A percentile compares a stretch with the other conserved stretches of the same genome.
These are phyloP conservation scores for Lactarius indigo DNA, from an alignment of 768 basidiomycete genomes.

Conservation along the genomic window DNA sequence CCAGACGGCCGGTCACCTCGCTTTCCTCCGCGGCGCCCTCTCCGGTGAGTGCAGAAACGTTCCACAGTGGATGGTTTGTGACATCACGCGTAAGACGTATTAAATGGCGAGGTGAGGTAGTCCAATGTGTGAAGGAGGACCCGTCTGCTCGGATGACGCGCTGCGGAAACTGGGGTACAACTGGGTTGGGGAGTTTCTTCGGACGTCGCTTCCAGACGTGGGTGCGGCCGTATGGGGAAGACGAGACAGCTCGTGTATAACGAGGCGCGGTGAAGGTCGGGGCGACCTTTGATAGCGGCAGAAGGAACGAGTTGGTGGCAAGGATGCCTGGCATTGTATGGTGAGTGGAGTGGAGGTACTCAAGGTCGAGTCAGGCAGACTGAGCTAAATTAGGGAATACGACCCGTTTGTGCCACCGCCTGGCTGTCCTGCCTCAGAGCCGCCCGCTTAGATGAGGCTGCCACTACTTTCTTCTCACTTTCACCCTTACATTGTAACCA, in stretches of 20 bases:
- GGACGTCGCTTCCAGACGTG: constrained; percentile 75
- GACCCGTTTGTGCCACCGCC: neutral
- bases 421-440: neutral
- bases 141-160: constrained; percentile 85
- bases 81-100: constrained; percentile 82
- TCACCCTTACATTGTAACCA: constrained; percentile 19
- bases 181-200: constrained; percentile 70
- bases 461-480: neutral
- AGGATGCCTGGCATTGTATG: neutral
- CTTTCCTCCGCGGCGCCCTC: constrained; percentile 58
- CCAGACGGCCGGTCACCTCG: constrained; percentile 70
- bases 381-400: neutral
- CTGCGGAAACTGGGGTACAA: constrained; percentile 85
- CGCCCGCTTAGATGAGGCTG: neutral
- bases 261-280: neutral
- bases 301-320: neutral
- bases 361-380: neutral
- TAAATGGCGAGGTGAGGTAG: constrained; percentile 77
- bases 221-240: constrained; percentile 78
- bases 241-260: constrained; percentile 47
- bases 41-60: constrained; percentile 50
- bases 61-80: constrained; percentile 87
- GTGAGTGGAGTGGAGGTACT: neutral
- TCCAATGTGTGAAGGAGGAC: constrained; percentile 82
- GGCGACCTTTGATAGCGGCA: neutral